phyloP scores from a whole-genome alignment of 225 moss, liverwort and hornwort species.

The Bryum argenteum region DNA sequence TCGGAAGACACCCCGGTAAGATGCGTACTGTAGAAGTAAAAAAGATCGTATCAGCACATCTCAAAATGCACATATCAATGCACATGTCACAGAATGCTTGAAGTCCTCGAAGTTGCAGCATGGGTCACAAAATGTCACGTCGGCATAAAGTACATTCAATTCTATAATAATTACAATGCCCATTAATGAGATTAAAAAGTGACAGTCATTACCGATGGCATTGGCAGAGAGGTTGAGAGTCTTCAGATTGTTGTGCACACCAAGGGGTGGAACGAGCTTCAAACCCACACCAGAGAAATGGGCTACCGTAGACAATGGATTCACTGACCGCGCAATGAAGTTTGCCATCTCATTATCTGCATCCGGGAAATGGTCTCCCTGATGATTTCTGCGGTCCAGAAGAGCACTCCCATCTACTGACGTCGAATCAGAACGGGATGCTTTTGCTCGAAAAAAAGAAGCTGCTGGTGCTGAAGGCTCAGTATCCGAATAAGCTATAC shows the following conservation, averaged over 20 bases:
- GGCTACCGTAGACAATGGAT: conserved; percentile 80
- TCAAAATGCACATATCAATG: neutral
- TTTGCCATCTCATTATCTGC: conserved; percentile 78
- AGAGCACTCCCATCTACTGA: conserved; percentile 39
- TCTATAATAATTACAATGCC: neutral
- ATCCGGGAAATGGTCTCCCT: conserved; percentile 46
- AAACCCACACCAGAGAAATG: conserved; percentile 89
- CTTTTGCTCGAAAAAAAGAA: conserved; percentile 50
- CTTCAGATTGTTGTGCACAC: conserved; percentile 64
- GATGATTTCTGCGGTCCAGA: conserved; percentile 37
- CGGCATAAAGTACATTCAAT: neutral
- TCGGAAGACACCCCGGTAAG: conserved; percentile 73
- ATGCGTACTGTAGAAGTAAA: conserved; percentile 67
- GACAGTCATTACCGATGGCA: conserved; percentile 48
- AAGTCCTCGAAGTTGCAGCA: conserved; percentile 6
- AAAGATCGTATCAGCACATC: conserved; percentile 15
- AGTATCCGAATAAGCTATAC: conserved; percentile 36
- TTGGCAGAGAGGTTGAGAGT: conserved; percentile 87
- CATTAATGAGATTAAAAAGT: neutral
- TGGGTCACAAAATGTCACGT: neutral
- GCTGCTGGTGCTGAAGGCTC: conserved; percentile 62
- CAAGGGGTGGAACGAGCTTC: conserved; percentile 69
- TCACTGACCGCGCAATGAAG: conserved; percentile 71
- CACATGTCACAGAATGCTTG: neutral
- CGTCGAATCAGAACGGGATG: conserved; percentile 40